Evolutionary conservation across 805 yeast genomes (phyloP).

Genomic region (Myxozyma kluyveri): DNA sequence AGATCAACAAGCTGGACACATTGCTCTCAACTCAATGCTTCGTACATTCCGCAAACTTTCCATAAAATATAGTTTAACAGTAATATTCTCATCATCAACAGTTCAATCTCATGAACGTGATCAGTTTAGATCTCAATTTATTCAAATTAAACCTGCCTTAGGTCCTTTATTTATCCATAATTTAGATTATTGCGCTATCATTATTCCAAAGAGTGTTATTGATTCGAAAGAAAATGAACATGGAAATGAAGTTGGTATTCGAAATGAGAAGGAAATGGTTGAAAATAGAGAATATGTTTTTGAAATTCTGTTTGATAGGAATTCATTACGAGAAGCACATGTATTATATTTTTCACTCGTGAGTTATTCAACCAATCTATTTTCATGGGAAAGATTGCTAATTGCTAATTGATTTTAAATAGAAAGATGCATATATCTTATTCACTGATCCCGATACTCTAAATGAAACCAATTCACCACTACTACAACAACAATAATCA

Average conservation of each 20-base stretch:
- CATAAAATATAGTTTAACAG: background rate
- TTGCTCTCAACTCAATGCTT: constrained; percentile 12
- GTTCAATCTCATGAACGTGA: constrained; percentile 9
- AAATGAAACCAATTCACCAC: too few relatives aligned
- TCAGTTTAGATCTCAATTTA: constrained; percentile 17
- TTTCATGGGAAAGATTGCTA: too few relatives aligned
- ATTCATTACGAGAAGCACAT: constrained; percentile 8
- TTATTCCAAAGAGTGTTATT: too few relatives aligned
- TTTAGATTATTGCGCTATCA: constrained; percentile 14
- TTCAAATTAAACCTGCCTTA: constrained; percentile 17
- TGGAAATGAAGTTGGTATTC: background rate
- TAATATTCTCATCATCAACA: constrained; percentile 1
- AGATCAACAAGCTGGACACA: constrained; percentile 10
- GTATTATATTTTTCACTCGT: constrained; percentile 2
- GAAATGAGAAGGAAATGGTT: too few relatives aligned
- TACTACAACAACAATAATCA: too few relatives aligned
- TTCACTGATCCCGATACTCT: too few relatives aligned
- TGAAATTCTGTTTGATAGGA: constrained; percentile 22
- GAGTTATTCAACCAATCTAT: too few relatives aligned
- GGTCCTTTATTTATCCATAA: constrained; percentile 13
- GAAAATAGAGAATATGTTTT: background rate
- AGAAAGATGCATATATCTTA: too few relatives aligned
- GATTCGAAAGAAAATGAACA: too few relatives aligned
- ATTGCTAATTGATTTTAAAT: too few relatives aligned
- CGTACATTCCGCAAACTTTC: background rate